These are phyloP conservation scores for Boletus insuetus DNA, from an alignment of 768 basidiomycete species.

Conservation along the genomic window DNA sequence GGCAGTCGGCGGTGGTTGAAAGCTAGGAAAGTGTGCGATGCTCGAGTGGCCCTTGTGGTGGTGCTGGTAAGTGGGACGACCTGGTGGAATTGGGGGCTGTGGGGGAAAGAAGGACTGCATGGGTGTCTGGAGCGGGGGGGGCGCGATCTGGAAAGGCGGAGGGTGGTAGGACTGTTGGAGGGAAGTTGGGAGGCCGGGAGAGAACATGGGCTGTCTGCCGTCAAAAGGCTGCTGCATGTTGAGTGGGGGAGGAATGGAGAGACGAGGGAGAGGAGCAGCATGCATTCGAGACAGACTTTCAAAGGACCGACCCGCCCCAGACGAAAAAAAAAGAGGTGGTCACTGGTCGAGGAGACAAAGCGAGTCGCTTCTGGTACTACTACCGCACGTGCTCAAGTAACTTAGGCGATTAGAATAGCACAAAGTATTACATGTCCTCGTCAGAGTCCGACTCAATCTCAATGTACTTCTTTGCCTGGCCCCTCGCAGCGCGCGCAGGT, in stretches of 20 bases:
- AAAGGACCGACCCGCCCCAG: background rate
- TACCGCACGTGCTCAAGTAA: background rate
- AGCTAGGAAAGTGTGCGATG: slow-evolving; percentile 61
- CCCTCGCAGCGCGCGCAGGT: slow-evolving; percentile 49
- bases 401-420: too few relatives aligned
- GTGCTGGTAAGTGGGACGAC: slow-evolving; percentile 49
- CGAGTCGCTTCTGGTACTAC: too few relatives aligned
- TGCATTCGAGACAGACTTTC: slow-evolving; percentile 9
- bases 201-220: slow-evolving; percentile 51
- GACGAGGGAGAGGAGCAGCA: slow-evolving; percentile 46
- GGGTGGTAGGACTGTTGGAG: slow-evolving; percentile 59
- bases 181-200: slow-evolving; percentile 41
- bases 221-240: slow-evolving; percentile 56
- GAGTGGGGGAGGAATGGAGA: slow-evolving; percentile 55
- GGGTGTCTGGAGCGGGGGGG: slow-evolving; percentile 59
- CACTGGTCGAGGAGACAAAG: background rate
- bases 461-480: slow-evolving; percentile 57
- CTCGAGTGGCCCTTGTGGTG: slow-evolving; percentile 57
- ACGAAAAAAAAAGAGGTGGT: background rate
- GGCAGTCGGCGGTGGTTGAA: slow-evolving; percentile 51
- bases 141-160: slow-evolving; percentile 44
- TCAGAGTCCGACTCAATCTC: slow-evolving; percentile 55
- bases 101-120: slow-evolving; percentile 67
- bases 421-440: slow-evolving; percentile 45
- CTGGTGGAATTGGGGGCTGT: slow-evolving; percentile 48